phyloP scores from a whole-genome alignment of 495 filamentous ascomycete species.

The Talaromyces thailandensis region DNA sequence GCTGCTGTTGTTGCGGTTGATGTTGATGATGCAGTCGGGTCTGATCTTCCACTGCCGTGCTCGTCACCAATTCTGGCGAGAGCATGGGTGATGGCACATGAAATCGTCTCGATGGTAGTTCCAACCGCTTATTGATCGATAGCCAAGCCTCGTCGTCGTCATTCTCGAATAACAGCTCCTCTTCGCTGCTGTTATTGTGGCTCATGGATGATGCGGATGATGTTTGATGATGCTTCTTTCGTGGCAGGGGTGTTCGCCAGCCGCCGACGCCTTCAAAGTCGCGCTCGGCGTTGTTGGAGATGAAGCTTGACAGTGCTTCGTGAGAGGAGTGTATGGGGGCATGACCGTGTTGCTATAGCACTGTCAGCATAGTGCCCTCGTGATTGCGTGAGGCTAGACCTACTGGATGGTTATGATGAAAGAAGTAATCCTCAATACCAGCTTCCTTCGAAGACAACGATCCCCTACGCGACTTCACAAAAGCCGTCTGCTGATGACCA shows the following conservation, averaged over 20 bases:
- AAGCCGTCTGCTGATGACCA: background rate
- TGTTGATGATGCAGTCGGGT: background rate
- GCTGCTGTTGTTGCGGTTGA: background rate
- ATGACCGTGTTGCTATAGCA: conserved; percentile 8
- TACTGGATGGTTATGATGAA: conserved; percentile 11
- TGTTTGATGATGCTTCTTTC: conserved; percentile 25
- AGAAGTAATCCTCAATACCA: background rate
- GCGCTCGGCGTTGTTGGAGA: conserved; percentile 39
- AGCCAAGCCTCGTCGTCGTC: conserved; percentile 62
- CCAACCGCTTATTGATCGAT: conserved; percentile 62
- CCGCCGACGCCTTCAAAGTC: conserved; percentile 87
- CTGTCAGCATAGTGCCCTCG: background rate
- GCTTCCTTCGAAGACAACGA: background rate
- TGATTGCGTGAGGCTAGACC: background rate
- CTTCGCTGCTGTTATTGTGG: conserved; percentile 14
- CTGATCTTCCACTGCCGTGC: background rate
- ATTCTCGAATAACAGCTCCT: conserved; percentile 38
- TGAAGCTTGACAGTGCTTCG: conserved; percentile 19
- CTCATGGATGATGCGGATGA: conserved; percentile 18
- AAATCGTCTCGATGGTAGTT: conserved; percentile 45
- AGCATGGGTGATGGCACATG: conserved; percentile 9
- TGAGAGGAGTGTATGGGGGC: conserved; percentile 7
- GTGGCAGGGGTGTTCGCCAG: conserved; percentile 43
- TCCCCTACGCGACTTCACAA: background rate
- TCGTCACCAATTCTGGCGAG: background rate